phyloP scores from a whole-genome alignment of 257 asterid genomes.

The Nicotiana obtusifolia region DNA sequence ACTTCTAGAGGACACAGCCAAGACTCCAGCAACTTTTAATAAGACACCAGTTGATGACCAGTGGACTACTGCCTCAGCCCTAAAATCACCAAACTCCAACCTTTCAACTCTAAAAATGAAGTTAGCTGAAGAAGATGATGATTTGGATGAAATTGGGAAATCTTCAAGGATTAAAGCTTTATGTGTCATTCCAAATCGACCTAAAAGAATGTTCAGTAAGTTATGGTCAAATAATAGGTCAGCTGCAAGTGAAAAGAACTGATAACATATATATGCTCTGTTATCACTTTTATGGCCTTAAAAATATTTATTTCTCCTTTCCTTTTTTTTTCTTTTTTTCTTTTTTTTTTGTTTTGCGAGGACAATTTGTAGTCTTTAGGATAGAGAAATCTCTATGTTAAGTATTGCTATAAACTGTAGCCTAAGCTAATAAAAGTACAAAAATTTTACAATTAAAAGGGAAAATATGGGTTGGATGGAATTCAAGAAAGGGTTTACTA shows the following conservation, averaged over 20 bases:
- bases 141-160: constrained; percentile 18
- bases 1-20: constrained; percentile 38
- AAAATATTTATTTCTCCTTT: background rate
- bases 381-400: constrained; percentile 32
- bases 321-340: background rate
- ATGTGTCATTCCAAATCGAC: constrained; percentile 46
- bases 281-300: constrained; percentile 7
- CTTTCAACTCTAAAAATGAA: constrained; percentile 72
- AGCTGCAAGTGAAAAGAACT: constrained; percentile 43
- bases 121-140: constrained; percentile 59
- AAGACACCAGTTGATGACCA: constrained; percentile 47
- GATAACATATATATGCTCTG: constrained; percentile 24
- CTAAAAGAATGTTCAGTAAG: constrained; percentile 66
- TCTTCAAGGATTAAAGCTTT: constrained; percentile 33
- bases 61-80: constrained; percentile 56
- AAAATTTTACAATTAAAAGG: constrained; percentile 8
- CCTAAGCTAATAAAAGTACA: constrained; percentile 39
- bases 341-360: background rate
- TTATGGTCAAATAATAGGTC: constrained; percentile 64
- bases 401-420: constrained; percentile 46
- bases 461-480: background rate
- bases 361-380: constrained; percentile 40
- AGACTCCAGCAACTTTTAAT: constrained; percentile 33
- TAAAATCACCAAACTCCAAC: constrained; percentile 56
- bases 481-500: background rate